A percentile compares a stretch with the other conserved stretches of the same genome.
Evolutionary conservation across 345 rosid species (phyloP).

Genomic region (Gossypium thurberi): DNA sequence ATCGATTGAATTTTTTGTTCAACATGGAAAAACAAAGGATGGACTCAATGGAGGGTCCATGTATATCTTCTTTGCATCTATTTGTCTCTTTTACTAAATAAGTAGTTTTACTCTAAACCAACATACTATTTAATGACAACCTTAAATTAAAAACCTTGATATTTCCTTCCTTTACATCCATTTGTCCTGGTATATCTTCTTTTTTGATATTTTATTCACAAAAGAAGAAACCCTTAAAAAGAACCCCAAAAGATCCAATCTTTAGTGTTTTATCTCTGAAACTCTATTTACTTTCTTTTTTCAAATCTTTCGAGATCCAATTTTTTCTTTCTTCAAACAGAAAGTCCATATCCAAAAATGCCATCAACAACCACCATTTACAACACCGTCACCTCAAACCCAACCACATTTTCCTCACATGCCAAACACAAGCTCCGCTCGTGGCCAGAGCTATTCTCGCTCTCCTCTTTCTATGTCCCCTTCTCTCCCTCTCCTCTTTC

Average conservation of each 20-base stretch:
- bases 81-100: too few species aligned
- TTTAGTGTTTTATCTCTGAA: not conserved
- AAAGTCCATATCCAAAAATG: slow-evolving; percentile 12
- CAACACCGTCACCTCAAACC: slow-evolving; percentile 25
- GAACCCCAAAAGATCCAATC: not conserved
- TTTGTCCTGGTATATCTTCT: too few species aligned
- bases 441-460: slow-evolving; percentile 53
- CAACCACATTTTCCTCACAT: slow-evolving; percentile 26
- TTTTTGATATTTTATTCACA: not conserved
- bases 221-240: not conserved
- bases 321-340: not conserved
- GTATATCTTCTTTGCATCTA: too few species aligned
- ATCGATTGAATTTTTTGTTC: too few species aligned
- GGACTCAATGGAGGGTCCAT: too few species aligned
- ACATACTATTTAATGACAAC: too few species aligned
- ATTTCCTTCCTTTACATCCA: not conserved
- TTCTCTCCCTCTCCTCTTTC: slow-evolving; percentile 39
- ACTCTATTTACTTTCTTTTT: not conserved
- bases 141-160: not conserved
- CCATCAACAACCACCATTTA: slow-evolving; percentile 31
- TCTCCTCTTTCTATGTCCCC: slow-evolving; percentile 50
- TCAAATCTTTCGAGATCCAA: not conserved
- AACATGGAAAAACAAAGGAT: too few species aligned
- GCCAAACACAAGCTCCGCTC: slow-evolving; percentile 65
- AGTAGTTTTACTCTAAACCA: too few species aligned